These are phyloP conservation scores for Fragaria nilgerrensis DNA, from an alignment of 306 rosid genomes.

Conservation along the genomic window DNA sequence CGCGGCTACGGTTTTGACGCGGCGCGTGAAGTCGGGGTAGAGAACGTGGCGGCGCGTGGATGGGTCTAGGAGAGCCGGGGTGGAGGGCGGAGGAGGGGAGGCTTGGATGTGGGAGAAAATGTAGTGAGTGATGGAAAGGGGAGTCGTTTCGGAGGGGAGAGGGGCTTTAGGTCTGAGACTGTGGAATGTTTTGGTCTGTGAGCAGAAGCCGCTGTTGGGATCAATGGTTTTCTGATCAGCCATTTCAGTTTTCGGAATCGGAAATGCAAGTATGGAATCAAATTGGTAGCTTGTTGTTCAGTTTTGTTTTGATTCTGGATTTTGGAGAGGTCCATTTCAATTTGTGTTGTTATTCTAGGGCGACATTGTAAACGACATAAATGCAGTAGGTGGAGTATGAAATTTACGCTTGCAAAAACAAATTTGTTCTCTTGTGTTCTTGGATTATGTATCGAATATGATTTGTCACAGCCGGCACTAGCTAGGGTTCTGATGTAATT, in stretches of 20 bases:
- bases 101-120: slow-evolving; percentile 22
- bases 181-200: slow-evolving; percentile 15
- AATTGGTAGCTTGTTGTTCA: background rate
- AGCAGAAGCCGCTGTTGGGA: slow-evolving; percentile 29
- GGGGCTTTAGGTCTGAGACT: slow-evolving; percentile 21
- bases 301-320: background rate
- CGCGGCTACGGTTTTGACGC: slow-evolving; percentile 20
- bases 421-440: no score
- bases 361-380: no score
- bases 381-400: no score
- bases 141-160: slow-evolving; percentile 26
- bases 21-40: slow-evolving; percentile 28
- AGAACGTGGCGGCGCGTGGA: slow-evolving; percentile 12
- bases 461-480: no score
- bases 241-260: background rate
- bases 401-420: no score
- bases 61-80: slow-evolving; percentile 31
- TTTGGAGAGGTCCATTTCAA: background rate
- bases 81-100: slow-evolving; percentile 19
- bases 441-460: no score
- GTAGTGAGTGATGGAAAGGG: slow-evolving; percentile 29
- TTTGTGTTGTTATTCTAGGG: background rate
- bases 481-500: no score
- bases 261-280: background rate
- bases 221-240: background rate